A percentile compares a stretch with the other conserved stretches of the same genome.
These are phyloP conservation scores for Hibiscus syriacus DNA, from an alignment of 345 rosid species.

Conservation along the genomic window DNA sequence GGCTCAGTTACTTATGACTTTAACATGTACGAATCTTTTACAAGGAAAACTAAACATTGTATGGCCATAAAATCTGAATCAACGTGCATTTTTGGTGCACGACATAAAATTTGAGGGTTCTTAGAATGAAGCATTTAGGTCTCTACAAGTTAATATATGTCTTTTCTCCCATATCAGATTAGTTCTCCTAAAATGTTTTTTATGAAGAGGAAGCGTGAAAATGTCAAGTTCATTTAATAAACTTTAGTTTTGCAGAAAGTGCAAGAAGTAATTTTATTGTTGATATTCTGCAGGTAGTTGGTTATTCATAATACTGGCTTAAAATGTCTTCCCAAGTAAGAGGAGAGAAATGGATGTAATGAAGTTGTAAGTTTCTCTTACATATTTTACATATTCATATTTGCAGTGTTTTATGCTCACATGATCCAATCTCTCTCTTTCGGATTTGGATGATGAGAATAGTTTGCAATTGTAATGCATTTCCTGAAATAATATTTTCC, in stretches of 20 bases:
- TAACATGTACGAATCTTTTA: not conserved
- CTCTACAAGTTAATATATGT: not conserved
- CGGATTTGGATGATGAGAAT: not conserved
- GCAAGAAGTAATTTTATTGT: not conserved
- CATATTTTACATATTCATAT: not conserved
- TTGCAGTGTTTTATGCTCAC: not conserved
- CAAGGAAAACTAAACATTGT: not conserved
- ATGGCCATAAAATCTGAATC: not conserved
- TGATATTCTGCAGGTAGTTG: conserved; percentile 1
- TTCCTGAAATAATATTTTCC: not conserved
- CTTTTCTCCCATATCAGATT: not conserved
- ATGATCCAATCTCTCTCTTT: not conserved
- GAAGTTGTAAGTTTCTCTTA: conserved; percentile 18
- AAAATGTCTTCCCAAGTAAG: conserved; percentile 23
- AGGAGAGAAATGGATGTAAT: conserved; percentile 26
- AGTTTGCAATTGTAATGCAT: not conserved
- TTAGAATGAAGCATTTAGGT: not conserved
- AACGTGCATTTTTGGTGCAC: not conserved
- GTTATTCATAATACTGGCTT: not conserved
- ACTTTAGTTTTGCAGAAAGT: not conserved
- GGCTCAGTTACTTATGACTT: not conserved
- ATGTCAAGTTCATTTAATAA: not conserved
- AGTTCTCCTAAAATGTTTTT: not conserved
- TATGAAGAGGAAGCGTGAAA: not conserved
- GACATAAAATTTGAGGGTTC: not conserved